Conservation (phyloP, 2,329 filamentous ascomycete species). For the Hypoxylon sp. region DNA sequence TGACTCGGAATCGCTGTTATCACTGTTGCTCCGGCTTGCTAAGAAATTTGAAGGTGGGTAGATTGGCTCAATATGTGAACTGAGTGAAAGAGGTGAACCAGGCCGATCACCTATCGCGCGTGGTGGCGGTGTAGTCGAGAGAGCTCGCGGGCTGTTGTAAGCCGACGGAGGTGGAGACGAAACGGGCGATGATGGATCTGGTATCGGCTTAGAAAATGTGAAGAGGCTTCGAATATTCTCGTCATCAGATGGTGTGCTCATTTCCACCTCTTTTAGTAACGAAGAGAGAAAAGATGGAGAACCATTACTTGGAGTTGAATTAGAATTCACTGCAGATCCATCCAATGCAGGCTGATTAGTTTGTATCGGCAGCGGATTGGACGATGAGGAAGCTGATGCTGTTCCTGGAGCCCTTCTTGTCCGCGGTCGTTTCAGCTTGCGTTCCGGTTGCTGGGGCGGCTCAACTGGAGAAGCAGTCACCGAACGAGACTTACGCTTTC, state of each 20-base stretch:
- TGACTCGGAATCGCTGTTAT: constrained; percentile 63
- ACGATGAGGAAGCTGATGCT: constrained; percentile 63
- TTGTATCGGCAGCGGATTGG: constrained; percentile 46
- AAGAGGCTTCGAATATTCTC: constrained; percentile 64
- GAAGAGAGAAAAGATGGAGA: constrained; percentile 88
- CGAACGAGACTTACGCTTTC: constrained; percentile 83
- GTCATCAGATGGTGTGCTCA: constrained; percentile 71
- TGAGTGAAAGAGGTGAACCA: constrained; percentile 77
- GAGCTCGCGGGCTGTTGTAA: constrained; percentile 76
- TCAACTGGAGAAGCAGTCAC: constrained; percentile 79
- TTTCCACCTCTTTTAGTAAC: constrained; percentile 88
- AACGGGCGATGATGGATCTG: constrained; percentile 72
- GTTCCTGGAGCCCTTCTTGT: constrained; percentile 74
- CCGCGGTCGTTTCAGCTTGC: constrained; percentile 89
- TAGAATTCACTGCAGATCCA: constrained; percentile 44
- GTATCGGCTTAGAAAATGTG: constrained; percentile 51
- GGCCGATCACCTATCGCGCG: constrained; percentile 71
- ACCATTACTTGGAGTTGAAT: constrained; percentile 51
- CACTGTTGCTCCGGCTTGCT: constrained; percentile 64
- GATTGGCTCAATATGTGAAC: constrained; percentile 79
- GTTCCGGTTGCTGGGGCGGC: constrained; percentile 78
- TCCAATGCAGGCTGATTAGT: constrained; percentile 42
- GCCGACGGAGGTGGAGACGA: constrained; percentile 76
- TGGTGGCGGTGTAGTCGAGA: constrained; percentile 79
- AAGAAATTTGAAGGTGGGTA: constrained; percentile 84